These are phyloP conservation scores for Mortierella sp. DNA, from an alignment of 371 early-diverging fungal genomes.

Conservation along the genomic window DNA sequence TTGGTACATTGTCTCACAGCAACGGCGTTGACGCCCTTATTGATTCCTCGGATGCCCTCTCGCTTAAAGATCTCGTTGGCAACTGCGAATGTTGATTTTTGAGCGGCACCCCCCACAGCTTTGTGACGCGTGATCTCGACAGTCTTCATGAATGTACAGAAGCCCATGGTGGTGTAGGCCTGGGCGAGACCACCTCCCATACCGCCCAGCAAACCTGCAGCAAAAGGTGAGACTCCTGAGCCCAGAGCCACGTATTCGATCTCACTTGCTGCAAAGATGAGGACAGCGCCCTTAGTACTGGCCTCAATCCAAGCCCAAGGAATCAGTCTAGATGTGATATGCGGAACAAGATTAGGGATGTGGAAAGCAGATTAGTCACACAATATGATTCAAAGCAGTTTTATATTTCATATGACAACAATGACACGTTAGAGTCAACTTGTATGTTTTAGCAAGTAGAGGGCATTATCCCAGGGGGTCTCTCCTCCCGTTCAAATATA, in stretches of 20 bases:
- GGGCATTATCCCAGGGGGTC: too few relatives aligned
- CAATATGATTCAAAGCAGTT: neutral
- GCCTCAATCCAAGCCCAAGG: constrained; percentile 97
- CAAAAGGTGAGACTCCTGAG: constrained; percentile 70
- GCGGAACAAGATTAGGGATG: neutral
- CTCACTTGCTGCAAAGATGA: constrained; percentile 95
- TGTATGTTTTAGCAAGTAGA: neutral
- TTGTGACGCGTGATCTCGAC: constrained; percentile 98
- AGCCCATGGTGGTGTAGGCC: constrained; percentile 98
- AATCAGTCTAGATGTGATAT: constrained; percentile 58
- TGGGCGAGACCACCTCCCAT: constrained; percentile 93
- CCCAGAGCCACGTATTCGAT: constrained; percentile 82
- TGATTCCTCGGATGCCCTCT: constrained; percentile 96
- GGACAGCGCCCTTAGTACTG: constrained; percentile 93
- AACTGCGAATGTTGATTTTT: constrained; percentile 82
- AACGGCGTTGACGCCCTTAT: constrained; percentile 94
- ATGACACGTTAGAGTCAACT: neutral
- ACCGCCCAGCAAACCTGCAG: constrained; percentile 92
- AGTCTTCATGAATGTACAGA: constrained; percentile 99
- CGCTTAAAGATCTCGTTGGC: constrained; percentile 90
- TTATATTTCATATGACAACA: constrained; percentile 2
- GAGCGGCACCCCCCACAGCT: constrained; percentile 68
- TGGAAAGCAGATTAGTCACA: constrained; percentile 9
- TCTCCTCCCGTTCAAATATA: too few relatives aligned
- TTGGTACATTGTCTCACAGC: constrained; percentile 96